Evolutionary conservation across 1,284 basidiomycete genomes (phyloP).

Genomic region (Testicularia cyperi): DNA sequence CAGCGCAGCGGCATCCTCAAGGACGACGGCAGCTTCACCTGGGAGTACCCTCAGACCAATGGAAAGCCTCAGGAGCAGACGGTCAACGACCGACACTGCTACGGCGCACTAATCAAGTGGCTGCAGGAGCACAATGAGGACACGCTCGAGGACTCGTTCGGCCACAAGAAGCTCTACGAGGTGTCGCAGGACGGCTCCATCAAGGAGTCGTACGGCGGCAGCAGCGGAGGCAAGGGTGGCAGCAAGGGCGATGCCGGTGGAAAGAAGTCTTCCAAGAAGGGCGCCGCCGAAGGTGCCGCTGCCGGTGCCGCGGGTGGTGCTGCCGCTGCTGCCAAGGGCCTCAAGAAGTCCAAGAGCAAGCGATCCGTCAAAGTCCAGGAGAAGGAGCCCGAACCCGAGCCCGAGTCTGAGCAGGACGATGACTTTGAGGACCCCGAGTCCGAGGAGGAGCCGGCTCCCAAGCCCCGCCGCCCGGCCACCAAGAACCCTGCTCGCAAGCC

Average conservation of each 20-base stretch:
- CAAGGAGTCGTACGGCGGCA: constrained; percentile 30
- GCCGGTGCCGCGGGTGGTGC: constrained; percentile 24
- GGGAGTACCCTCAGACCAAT: constrained; percentile 56
- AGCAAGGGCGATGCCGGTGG: neutral
- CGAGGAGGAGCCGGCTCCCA: constrained; percentile 15
- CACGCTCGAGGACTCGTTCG: constrained; percentile 54
- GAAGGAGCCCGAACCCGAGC: constrained; percentile 28
- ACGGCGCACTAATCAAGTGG: constrained; percentile 54
- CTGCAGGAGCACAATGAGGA: constrained; percentile 56
- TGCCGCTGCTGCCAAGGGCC: constrained; percentile 9
- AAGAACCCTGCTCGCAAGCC: constrained; percentile 33
- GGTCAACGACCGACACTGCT: constrained; percentile 53
- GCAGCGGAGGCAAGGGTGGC: constrained; percentile 4
- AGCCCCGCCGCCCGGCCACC: constrained; percentile 12
- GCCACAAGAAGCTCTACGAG: constrained; percentile 36
- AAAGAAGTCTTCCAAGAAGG: constrained; percentile 36
- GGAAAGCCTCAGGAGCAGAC: constrained; percentile 43
- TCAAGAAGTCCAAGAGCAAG: constrained; percentile 35
- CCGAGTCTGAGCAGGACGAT: constrained; percentile 6
- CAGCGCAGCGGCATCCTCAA: constrained; percentile 52
- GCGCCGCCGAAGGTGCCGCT: constrained; percentile 16
- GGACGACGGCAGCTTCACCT: constrained; percentile 48
- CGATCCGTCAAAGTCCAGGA: constrained; percentile 5
- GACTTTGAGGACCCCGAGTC: constrained; percentile 20
- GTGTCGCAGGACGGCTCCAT: constrained; percentile 34